Percentiles rank a stretch among this genome's conserved stretches.
Conservation (phyloP, 2,329 filamentous ascomycete species). For the Aspergillus texensis region DNA sequence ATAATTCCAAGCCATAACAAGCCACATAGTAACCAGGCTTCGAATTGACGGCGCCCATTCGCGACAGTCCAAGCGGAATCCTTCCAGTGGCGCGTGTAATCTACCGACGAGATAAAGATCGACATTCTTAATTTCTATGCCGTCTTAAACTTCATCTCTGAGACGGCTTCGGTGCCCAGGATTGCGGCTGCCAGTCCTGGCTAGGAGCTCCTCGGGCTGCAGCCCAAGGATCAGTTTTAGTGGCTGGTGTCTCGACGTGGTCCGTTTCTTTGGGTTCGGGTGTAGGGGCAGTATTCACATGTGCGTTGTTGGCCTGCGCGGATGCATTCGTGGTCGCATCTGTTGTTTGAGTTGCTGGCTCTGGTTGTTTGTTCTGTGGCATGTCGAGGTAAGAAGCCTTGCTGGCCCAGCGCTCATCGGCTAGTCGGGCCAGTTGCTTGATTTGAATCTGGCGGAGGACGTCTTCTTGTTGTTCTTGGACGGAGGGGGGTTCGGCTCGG, state of each 20-base stretch:
- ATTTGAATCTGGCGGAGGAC: slow-evolving; percentile 59
- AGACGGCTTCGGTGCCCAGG: slow-evolving; percentile 59
- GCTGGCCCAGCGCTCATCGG: slow-evolving; percentile 64
- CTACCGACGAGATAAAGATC: not conserved
- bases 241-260: slow-evolving; percentile 26
- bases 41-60: not conserved
- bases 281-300: not conserved
- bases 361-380: slow-evolving; percentile 53
- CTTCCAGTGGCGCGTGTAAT: not conserved
- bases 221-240: slow-evolving; percentile 59
- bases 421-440: slow-evolving; percentile 60
- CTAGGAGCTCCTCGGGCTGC: slow-evolving; percentile 57
- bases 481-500: slow-evolving; percentile 56
- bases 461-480: slow-evolving; percentile 63
- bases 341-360: slow-evolving; percentile 48
- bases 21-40: not conserved
- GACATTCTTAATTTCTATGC: not conserved
- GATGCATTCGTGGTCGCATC: slow-evolving; percentile 44
- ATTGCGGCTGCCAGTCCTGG: slow-evolving; percentile 68
- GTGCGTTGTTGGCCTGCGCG: not conserved
- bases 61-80: not conserved
- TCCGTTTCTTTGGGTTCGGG: slow-evolving; percentile 13
- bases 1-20: not conserved
- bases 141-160: slow-evolving; percentile 35
- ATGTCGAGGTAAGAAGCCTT: slow-evolving; percentile 62